Evolutionary conservation across 2,329 filamentous ascomycete species (phyloP).

Genomic region (Aspergillus persii): DNA sequence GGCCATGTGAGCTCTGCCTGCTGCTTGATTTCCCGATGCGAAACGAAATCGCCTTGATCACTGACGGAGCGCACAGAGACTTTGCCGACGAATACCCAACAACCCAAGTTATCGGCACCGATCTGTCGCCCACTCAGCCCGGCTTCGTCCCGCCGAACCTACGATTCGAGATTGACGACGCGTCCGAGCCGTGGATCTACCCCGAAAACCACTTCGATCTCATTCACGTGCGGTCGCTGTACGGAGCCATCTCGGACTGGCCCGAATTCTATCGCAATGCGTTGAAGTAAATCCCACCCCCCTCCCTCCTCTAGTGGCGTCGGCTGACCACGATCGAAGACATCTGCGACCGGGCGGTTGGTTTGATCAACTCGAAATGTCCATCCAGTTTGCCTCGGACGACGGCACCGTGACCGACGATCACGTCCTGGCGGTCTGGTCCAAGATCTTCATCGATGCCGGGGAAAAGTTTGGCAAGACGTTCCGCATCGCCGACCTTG

Average conservation of each 20-base stretch:
- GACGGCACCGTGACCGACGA: constrained; percentile 21
- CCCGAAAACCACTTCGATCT: constrained; percentile 50
- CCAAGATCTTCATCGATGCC: constrained; percentile 27
- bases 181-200: constrained; percentile 56
- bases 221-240: constrained; percentile 45
- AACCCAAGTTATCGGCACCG: constrained; percentile 59
- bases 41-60: not conserved
- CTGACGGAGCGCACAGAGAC: constrained; percentile 19
- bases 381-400: constrained; percentile 24
- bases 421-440: constrained; percentile 27
- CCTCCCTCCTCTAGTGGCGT: not conserved
- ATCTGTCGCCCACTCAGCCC: constrained; percentile 64
- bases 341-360: constrained; percentile 24
- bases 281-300: constrained; percentile 11
- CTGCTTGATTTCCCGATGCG: too few species aligned
- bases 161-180: constrained; percentile 67
- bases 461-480: constrained; percentile 31
- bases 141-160: constrained; percentile 64
- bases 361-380: constrained; percentile 28
- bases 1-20: constrained; percentile 16
- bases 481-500: constrained; percentile 22
- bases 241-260: constrained; percentile 23
- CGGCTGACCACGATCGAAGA: constrained; percentile 6
- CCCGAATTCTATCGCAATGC: constrained; percentile 21
- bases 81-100: constrained; percentile 45